Conservation (phyloP, 345 rosid species). For the Acer saccharum region DNA sequence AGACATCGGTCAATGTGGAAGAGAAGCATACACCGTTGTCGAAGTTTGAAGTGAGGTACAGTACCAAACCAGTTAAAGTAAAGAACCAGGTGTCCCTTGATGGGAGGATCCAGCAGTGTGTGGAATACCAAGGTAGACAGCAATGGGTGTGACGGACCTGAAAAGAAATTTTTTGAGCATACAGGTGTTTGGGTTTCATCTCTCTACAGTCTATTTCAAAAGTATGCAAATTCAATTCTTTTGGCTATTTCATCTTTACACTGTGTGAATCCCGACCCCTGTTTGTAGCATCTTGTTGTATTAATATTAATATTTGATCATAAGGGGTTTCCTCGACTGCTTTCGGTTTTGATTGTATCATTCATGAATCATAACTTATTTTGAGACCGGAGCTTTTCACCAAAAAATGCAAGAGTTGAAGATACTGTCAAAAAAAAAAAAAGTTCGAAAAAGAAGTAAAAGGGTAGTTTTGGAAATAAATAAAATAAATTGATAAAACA, state of each 20-base stretch:
- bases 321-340: background rate
- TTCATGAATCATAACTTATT: background rate
- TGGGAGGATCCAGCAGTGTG: conserved; percentile 57
- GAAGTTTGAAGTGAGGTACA: conserved; percentile 42
- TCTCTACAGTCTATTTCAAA: conserved; percentile 4
- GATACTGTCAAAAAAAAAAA: too few species aligned
- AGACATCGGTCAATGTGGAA: conserved; percentile 25
- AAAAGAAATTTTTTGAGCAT: background rate
- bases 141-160: conserved; percentile 45
- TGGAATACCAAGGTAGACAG: conserved; percentile 58
- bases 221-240: conserved; percentile 10
- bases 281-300: conserved; percentile 1
- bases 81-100: conserved; percentile 56
- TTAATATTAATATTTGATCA: background rate
- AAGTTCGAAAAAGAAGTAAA: too few species aligned
- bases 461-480: too few species aligned
- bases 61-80: conserved; percentile 51
- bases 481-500: too few species aligned
- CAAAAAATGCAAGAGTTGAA: background rate
- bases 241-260: background rate
- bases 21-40: conserved; percentile 39
- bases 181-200: conserved; percentile 9
- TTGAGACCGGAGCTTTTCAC: background rate
- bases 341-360: background rate
- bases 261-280: background rate